Conservation (phyloP, 352 stramenopile species). For the Phytophthora pistaciae region DNA sequence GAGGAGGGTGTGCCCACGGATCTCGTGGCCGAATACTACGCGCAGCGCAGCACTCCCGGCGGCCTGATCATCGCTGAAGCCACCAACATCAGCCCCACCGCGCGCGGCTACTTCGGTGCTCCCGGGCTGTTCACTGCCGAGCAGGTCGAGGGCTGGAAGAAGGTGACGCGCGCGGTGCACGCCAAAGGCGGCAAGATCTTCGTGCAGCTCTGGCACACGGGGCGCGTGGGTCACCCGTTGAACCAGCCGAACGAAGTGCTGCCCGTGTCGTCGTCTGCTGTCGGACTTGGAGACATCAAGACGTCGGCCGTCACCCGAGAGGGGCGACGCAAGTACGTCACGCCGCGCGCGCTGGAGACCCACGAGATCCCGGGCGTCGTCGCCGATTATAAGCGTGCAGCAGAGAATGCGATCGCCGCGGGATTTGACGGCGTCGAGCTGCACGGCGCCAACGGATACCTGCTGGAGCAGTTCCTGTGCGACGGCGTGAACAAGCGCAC, state of each 20-base stretch:
- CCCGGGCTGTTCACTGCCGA: constrained; percentile 53
- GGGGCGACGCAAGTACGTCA: constrained; percentile 46
- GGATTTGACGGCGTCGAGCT: constrained; percentile 43
- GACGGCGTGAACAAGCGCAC: constrained; percentile 39
- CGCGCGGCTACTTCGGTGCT: constrained; percentile 49
- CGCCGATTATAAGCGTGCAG: constrained; percentile 39
- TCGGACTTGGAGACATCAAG: constrained; percentile 37
- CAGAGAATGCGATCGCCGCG: constrained; percentile 38
- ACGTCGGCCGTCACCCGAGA: constrained; percentile 46
- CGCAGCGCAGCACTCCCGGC: constrained; percentile 58
- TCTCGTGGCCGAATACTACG: constrained; percentile 70
- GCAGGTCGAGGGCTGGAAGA: constrained; percentile 66
- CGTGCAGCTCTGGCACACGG: constrained; percentile 89
- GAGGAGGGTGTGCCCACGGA: constrained; percentile 45
- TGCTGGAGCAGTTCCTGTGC: constrained; percentile 44
- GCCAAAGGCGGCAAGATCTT: constrained; percentile 80
- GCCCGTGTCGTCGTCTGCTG: constrained; percentile 54
- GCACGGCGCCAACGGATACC: constrained; percentile 41
- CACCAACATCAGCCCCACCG: constrained; percentile 55
- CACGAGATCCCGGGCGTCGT: constrained; percentile 75
- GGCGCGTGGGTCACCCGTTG: constrained; percentile 64
- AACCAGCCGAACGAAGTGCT: constrained; percentile 58
- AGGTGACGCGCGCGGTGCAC: constrained; percentile 73
- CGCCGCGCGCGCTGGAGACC: constrained; percentile 68
- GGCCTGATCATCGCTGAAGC: constrained; percentile 74